Conservation (phyloP, 192 early-diverging fungal species). For the Gamsiella multidivaricata region DNA sequence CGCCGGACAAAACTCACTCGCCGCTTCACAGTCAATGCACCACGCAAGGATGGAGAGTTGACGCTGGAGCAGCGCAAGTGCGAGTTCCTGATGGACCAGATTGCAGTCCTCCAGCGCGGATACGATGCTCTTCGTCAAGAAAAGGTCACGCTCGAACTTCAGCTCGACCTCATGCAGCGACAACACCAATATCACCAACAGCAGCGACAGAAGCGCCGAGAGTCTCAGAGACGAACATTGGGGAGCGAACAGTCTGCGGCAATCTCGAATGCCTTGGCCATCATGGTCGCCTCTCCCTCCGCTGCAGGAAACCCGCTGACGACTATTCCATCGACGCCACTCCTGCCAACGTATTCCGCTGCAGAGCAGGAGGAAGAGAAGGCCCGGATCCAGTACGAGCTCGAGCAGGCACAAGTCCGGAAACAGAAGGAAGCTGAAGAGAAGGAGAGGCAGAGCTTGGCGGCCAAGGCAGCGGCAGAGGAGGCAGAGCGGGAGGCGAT, state of each 20-base stretch:
- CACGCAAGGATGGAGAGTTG: constrained; percentile 28
- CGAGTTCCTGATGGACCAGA: constrained; percentile 50
- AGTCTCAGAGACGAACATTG: constrained; percentile 33
- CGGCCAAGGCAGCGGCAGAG: constrained; percentile 27
- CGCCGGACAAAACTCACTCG: constrained; percentile 28
- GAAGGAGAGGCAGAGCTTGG: constrained; percentile 10
- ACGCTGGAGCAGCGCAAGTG: constrained; percentile 47
- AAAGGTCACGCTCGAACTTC: constrained; percentile 45
- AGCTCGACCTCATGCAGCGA: constrained; percentile 46
- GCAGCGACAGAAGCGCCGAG: constrained; percentile 49
- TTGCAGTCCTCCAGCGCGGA: constrained; percentile 41
- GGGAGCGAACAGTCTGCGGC: constrained; percentile 31
- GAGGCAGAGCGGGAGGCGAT: constrained; percentile 36
- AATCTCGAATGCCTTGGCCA: constrained; percentile 30
- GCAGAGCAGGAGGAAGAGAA: constrained; percentile 38
- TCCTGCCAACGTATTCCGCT: constrained; percentile 17
- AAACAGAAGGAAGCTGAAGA: constrained; percentile 22
- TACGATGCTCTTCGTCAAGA: constrained; percentile 47
- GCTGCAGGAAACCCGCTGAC: background rate
- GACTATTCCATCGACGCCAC: constrained; percentile 16
- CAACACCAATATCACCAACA: constrained; percentile 54
- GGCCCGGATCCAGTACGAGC: constrained; percentile 42
- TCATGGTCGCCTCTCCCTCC: constrained; percentile 8
- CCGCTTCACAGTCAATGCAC: constrained; percentile 43
- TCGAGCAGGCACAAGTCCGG: constrained; percentile 37